phyloP scores from a whole-genome alignment of 2,329 filamentous ascomycete species.

The Teratosphaeria gauchensis region DNA sequence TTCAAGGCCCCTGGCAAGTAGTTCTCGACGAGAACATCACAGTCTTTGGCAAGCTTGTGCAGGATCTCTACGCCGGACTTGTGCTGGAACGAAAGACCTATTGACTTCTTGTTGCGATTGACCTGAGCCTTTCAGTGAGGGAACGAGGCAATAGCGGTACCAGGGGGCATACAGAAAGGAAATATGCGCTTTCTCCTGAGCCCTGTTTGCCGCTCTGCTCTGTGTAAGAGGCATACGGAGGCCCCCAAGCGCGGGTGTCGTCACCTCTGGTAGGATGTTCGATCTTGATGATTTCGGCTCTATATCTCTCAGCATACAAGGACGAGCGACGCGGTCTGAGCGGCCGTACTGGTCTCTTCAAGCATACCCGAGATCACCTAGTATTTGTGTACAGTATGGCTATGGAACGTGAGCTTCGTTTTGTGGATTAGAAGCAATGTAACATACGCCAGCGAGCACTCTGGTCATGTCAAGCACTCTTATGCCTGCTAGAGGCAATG shows the following conservation, averaged over 20 bases:
- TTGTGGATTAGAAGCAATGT: neutral
- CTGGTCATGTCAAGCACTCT: conserved; percentile 93
- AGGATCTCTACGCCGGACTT: conserved; percentile 74
- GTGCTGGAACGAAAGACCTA: conserved; percentile 85
- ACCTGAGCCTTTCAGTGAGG: conserved; percentile 45
- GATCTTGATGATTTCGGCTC: conserved; percentile 93
- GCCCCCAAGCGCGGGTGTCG: conserved; percentile 93
- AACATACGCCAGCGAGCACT: conserved; percentile 74
- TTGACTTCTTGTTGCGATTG: conserved; percentile 93
- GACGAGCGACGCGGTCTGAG: conserved; percentile 11
- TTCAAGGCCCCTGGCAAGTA: conserved; percentile 83
- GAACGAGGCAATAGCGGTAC: neutral
- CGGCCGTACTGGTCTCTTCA: conserved; percentile 24
- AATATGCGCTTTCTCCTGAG: conserved; percentile 90
- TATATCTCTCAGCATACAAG: conserved; percentile 28
- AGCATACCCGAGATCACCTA: conserved; percentile 85
- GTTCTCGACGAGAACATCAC: conserved; percentile 92
- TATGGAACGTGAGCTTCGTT: conserved; percentile 28
- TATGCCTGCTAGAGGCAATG: conserved; percentile 69
- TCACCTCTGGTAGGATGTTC: conserved; percentile 88
- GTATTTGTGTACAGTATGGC: conserved; percentile 95
- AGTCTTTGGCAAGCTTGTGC: conserved; percentile 71
- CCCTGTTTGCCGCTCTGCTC: conserved; percentile 43
- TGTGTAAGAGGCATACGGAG: conserved; percentile 76
- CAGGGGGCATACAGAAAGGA: conserved; percentile 58